A percentile compares a stretch with the other conserved stretches of the same genome.
Evolutionary conservation across 2,329 filamentous ascomycete species (phyloP).

Genomic region (Macrophomina phaseolina): DNA sequence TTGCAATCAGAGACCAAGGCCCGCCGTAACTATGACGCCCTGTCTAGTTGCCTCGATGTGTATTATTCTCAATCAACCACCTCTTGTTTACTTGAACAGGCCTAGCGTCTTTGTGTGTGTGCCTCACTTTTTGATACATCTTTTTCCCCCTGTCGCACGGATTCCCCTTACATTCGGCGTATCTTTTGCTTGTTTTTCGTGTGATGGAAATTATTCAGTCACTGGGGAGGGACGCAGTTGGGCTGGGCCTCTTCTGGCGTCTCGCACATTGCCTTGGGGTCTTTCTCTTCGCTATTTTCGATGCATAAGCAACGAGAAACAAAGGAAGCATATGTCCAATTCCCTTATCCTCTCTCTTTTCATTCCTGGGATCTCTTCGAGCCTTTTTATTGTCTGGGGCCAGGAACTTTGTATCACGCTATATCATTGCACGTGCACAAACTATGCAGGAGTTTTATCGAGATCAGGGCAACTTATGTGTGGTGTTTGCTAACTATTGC

Average conservation of each 20-base stretch:
- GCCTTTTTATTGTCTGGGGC: no score
- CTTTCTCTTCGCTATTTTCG: background rate
- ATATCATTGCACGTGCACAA: no score
- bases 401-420: no score
- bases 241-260: background rate
- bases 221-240: background rate
- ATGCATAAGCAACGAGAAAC: background rate
- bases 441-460: no score
- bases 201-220: background rate
- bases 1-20: background rate
- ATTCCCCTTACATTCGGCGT: background rate
- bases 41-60: conserved; percentile 12
- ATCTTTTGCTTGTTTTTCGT: background rate
- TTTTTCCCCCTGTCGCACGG: no score
- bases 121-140: background rate
- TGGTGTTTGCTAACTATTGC: no score
- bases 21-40: background rate
- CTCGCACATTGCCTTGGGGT: background rate
- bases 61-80: background rate
- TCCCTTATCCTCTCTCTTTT: background rate
- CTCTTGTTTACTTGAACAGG: background rate
- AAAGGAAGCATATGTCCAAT: background rate
- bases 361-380: no score
- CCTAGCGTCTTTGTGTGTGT: no score
- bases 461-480: no score